Base-by-base conservation (phyloP, 192 early-diverging fungal species). In the Lobosporangium transversale region DNA sequence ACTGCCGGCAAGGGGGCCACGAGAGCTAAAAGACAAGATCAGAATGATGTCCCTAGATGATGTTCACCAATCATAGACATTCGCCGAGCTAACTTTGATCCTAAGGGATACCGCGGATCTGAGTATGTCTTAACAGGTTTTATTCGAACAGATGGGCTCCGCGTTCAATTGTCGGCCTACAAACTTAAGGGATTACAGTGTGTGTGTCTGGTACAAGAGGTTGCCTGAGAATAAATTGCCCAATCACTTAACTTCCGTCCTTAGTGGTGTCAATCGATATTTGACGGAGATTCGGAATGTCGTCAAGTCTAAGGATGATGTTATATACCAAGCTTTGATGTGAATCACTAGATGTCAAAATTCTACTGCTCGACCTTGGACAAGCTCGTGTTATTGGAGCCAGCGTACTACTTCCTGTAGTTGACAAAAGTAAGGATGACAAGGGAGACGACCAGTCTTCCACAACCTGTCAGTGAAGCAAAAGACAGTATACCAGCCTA, bases 391-490 rank as follows among this genome's bases (percentile, higher is more conserved):
- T 56, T 12, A 1, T 56, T 24, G 53, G 63, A 48, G 63, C 63
- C 11, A 56, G 53, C 20, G 44, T 53, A 31, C 48, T 49, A 15
- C 29, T 66, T 10, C 62, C 37, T 7, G n/a, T 23, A 23, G 17
- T 21, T 11, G 5, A 11, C 35, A 4, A 20, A 21, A 37, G 35
- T n/a, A 35, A n/a, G 26, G 3, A 26, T 11, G 27, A 52, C 26
- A 63, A 52, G 50, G 36, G 23, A 32, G 4, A 32, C 33, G 20
- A 10, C 36, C 9, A 11, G n/a, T 18, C 27, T 32, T 18, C 32
- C 23, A 18, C 27, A 63, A 63, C 43, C 62, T 63, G 30, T 49
- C 62, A n/a, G 62, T 53, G 8, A 63, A 63, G 36, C 49, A 42
- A n/a, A 63, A 52, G 23, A 51, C 37, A 4, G 51, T 63, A 8